phyloP scores from a whole-genome alignment of 2,329 filamentous ascomycete genomes.

The Neurospora sp. region DNA sequence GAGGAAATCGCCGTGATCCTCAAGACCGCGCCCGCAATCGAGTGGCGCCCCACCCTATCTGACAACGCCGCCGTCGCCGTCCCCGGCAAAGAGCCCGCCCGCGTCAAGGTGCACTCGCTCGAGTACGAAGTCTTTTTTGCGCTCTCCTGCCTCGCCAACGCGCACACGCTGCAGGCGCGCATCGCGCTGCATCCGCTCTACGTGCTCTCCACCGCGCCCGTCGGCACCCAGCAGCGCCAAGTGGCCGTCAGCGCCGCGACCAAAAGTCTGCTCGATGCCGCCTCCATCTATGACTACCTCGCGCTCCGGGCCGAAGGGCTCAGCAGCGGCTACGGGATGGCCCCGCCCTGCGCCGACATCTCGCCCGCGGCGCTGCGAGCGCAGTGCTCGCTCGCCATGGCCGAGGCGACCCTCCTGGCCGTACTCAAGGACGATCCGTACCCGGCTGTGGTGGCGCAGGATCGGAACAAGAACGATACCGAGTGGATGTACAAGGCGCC shows the following conservation, averaged over 20 bases:
- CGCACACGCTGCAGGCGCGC: constrained; percentile 63
- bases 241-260: constrained; percentile 64
- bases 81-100: constrained; percentile 44
- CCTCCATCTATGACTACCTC: constrained; percentile 68
- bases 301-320: constrained; percentile 43
- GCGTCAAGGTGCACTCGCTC: constrained; percentile 62
- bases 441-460: constrained; percentile 69
- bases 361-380: constrained; percentile 42
- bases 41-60: constrained; percentile 78
- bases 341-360: constrained; percentile 43
- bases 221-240: constrained; percentile 56
- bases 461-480: constrained; percentile 70
- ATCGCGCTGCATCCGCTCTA: constrained; percentile 65
- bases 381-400: constrained; percentile 59
- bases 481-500: constrained; percentile 97
- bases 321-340: constrained; percentile 12
- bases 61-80: constrained; percentile 44
- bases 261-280: constrained; percentile 66
- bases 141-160: constrained; percentile 66
- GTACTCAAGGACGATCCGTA: constrained; percentile 95
- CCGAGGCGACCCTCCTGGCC: constrained; percentile 81
- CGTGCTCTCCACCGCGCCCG: constrained; percentile 49
- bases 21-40: constrained; percentile 50
- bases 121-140: constrained; percentile 78
- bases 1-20: constrained; percentile 62